Percentiles rank a stretch among this genome's conserved stretches.
phyloP scores from a whole-genome alignment of 1,284 basidiomycete species.

The Grifola frondosa region DNA sequence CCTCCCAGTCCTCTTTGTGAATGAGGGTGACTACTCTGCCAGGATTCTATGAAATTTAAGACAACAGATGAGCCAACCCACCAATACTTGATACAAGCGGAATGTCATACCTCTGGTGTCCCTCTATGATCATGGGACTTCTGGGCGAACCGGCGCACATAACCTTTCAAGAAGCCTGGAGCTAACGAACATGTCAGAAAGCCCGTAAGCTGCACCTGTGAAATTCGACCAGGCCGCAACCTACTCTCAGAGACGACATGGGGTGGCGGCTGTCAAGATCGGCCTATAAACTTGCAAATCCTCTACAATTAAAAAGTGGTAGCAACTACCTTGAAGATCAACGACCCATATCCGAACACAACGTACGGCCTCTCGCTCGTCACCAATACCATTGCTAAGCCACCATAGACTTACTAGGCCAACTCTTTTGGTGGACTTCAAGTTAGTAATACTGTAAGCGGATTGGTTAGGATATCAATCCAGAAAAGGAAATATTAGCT shows the following conservation, averaged over 20 bases:
- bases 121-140: conserved; percentile 86
- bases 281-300: neutral
- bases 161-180: conserved; percentile 83
- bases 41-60: conserved; percentile 48
- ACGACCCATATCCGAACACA: conserved; percentile 80
- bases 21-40: conserved; percentile 88
- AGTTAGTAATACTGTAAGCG: no score
- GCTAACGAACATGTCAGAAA: conserved; percentile 38
- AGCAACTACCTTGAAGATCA: conserved; percentile 71
- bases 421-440: no score
- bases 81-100: no score
- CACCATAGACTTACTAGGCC: no score
- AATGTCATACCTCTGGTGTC: conserved; percentile 74
- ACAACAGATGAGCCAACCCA: conserved; percentile 6
- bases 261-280: conserved; percentile 60
- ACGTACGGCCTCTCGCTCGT: conserved; percentile 43
- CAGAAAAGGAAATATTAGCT: no score
- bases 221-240: neutral
- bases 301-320: neutral
- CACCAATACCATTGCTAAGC: no score
- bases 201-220: conserved; percentile 1
- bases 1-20: conserved; percentile 82
- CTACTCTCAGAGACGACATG: conserved; percentile 62
- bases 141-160: conserved; percentile 84
- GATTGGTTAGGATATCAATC: no score